Base-by-base conservation (phyloP, 192 early-diverging fungal genomes). In the Backusella liffmaniae region DNA sequence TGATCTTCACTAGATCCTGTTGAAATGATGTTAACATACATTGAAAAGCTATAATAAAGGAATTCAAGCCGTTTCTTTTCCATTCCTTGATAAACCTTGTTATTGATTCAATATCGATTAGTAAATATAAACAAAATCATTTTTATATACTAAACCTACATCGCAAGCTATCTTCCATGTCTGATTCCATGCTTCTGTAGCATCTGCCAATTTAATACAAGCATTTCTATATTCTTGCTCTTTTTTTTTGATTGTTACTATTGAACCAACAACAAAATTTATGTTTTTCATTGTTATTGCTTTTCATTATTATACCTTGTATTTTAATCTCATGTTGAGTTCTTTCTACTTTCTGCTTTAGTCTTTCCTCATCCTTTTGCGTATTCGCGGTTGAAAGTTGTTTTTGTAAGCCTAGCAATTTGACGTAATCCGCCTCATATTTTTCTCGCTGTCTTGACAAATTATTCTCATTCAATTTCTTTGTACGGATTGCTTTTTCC, bases 1-100 rank as follows among this genome's bases (percentile, higher is more conserved):
- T 92, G 91, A 62, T 95, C 94, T 26, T 87, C 81, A 9, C 90
- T 91, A 30, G 88, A 91, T n/a, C 83, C 76, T 49, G 84, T 85
- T n/a, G 91, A 91, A 7, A 93, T 85, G 30, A 95, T 84, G 73
- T 95, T 95, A 1, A 90, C 88, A 74, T 91, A 94, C 12, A 85
- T 84, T 87, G 90, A 92, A 65, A 95, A 83, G n/a, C 77, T 77
- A 2, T 84, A 88, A 65, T 89, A 86, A 37, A 93, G 76, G 34
- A 90, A 92, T 34, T 92, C 91, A 7, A 95, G 82, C 37, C 92
- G 82, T 72, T 93, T 87, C 74, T 94, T 92, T 78, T 95, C 92
- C 44, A 94, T 75, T n/a, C 80, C 41, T 85, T 90, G 89, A 42
- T 87, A 90, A 83, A 77, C 85, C 88, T 89, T 39, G 6, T 30